Conservation (phyloP, 176 grass and related monocot genomes). For the Luzula sylvatica region DNA sequence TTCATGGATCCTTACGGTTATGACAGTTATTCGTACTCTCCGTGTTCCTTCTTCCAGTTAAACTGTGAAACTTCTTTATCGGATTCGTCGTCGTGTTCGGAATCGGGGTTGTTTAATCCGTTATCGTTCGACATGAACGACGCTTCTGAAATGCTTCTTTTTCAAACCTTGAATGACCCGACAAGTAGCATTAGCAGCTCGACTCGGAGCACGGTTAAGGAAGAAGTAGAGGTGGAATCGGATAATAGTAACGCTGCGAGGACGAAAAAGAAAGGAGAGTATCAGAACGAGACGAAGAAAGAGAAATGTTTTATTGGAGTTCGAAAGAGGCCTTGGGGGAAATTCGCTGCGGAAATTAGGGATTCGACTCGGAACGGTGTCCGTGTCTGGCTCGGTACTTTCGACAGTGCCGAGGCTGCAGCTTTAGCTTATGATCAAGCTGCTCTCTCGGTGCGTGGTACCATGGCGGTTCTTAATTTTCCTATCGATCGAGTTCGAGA, state of each 20-base stretch:
- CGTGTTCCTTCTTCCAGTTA: neutral
- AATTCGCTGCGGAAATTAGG: constrained; percentile 80
- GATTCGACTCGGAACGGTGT: constrained; percentile 74
- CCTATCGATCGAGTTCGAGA: constrained; percentile 55
- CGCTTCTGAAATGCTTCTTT: constrained; percentile 25
- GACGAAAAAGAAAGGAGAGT: neutral
- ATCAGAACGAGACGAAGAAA: too few relatives aligned
- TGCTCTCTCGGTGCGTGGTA: constrained; percentile 64
- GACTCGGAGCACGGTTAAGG: neutral
- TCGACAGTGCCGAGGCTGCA: constrained; percentile 55
- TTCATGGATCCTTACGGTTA: constrained; percentile 12
- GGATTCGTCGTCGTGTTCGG: constrained; percentile 10
- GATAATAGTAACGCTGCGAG: neutral
- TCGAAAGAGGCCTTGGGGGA: constrained; percentile 77
- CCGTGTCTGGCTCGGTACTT: constrained; percentile 75
- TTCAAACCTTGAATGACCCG: constrained; percentile 7
- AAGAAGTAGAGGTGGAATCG: neutral
- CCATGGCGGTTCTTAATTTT: constrained; percentile 66
- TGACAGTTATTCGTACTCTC: neutral
- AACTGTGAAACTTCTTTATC: constrained; percentile 5
- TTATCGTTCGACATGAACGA: constrained; percentile 28
- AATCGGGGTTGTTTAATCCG: constrained; percentile 18
- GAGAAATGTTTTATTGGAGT: constrained; percentile 59
- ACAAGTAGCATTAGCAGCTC: neutral
- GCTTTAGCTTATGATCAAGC: constrained; percentile 89